These are phyloP conservation scores for Nicotiana otophora DNA, from an alignment of 257 asterid species.

Conservation along the genomic window DNA sequence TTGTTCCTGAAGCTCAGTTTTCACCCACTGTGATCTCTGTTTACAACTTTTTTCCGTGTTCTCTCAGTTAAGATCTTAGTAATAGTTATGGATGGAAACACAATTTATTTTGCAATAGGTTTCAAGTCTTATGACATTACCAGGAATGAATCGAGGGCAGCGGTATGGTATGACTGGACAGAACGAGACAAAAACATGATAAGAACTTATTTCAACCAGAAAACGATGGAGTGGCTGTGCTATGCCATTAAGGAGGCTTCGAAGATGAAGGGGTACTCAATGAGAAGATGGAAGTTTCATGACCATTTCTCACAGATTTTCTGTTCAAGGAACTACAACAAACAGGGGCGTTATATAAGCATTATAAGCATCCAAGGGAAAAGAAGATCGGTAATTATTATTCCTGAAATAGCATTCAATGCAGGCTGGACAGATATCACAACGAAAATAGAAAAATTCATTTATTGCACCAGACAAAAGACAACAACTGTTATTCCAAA, in stretches of 20 bases:
- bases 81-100: no score
- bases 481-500: no score
- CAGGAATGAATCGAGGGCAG: not conserved
- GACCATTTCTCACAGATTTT: not conserved
- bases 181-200: not conserved
- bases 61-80: no score
- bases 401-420: no score
- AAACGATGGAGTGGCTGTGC: not conserved
- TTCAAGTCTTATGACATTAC: not conserved
- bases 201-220: not conserved
- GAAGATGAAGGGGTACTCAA: not conserved
- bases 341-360: not conserved
- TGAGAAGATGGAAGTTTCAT: not conserved
- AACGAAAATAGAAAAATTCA: no score
- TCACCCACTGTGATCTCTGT: no score
- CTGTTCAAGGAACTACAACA: not conserved
- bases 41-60: no score
- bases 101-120: not conserved
- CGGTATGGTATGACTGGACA: not conserved
- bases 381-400: no score
- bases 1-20: no score
- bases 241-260: not conserved
- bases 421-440: no score
- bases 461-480: no score
- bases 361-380: not conserved